These are phyloP conservation scores for Ceriops decandra DNA, from an alignment of 345 rosid species.

Conservation along the genomic window DNA sequence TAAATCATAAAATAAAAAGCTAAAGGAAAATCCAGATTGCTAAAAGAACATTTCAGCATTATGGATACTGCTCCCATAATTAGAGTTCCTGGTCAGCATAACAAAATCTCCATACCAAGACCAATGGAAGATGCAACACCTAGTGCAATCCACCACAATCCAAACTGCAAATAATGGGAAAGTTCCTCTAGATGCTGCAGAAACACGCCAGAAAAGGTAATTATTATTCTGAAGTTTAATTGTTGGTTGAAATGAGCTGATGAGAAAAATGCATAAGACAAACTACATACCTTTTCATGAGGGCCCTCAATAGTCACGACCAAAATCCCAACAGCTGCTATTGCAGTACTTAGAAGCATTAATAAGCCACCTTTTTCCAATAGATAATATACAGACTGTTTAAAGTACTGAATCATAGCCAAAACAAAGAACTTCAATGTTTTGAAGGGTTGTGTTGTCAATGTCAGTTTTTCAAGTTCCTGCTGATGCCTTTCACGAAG, in stretches of 20 bases:
- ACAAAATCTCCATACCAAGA: slow-evolving; percentile 63
- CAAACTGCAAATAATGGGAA: slow-evolving; percentile 53
- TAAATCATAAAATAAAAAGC: too few species aligned
- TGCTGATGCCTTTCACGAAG: slow-evolving; percentile 55
- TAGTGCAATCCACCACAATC: slow-evolving; percentile 93
- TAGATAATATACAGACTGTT: slow-evolving; percentile 45
- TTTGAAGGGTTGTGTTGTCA: slow-evolving; percentile 67
- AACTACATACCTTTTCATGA: slow-evolving; percentile 71
- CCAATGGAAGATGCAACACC: slow-evolving; percentile 99
- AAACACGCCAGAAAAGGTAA: slow-evolving; percentile 14
- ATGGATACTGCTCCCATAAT: neutral
- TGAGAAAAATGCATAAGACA: neutral
- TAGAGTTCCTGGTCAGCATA: neutral
- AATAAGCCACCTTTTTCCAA: slow-evolving; percentile 73
- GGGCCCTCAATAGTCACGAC: slow-evolving; percentile 79
- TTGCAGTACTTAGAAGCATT: slow-evolving; percentile 46
- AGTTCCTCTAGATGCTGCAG: slow-evolving; percentile 83
- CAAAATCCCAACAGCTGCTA: slow-evolving; percentile 43
- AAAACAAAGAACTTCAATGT: slow-evolving; percentile 67
- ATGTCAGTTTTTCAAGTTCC: slow-evolving; percentile 69
- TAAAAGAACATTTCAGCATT: too few species aligned
- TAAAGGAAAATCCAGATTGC: too few species aligned
- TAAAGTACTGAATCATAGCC: slow-evolving; percentile 57
- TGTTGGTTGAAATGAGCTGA: neutral
- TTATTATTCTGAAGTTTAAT: neutral